Conservation (phyloP, 768 basidiomycete genomes). For the Lactifluus subvellereus region DNA sequence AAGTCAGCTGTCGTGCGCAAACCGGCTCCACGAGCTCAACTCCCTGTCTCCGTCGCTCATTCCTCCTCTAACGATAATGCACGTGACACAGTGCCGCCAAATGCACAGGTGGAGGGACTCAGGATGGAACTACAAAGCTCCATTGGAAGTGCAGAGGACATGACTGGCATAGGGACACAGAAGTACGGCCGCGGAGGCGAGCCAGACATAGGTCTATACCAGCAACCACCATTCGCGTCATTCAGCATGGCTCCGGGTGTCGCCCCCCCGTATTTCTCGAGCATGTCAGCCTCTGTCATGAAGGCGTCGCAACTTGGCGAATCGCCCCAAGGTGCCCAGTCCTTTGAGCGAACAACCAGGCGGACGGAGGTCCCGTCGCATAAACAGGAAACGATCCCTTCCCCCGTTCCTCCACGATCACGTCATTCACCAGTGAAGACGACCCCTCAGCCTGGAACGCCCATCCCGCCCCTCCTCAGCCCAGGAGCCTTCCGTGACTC, state of each 20-base stretch:
- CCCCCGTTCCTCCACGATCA: slow-evolving; percentile 1
- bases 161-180: slow-evolving; percentile 58
- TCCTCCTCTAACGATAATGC: slow-evolving; percentile 29
- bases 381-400: not conserved
- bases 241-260: slow-evolving; percentile 3
- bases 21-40: slow-evolving; percentile 55
- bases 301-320: slow-evolving; percentile 5
- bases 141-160: slow-evolving; percentile 47
- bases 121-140: slow-evolving; percentile 44
- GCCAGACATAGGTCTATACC: slow-evolving; percentile 26
- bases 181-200: slow-evolving; percentile 23
- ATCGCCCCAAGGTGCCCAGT: not conserved
- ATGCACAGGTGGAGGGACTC: slow-evolving; percentile 20
- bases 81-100: slow-evolving; percentile 5
- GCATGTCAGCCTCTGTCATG: slow-evolving; percentile 5
- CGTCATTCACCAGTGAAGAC: slow-evolving; percentile 22
- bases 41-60: slow-evolving; percentile 49
- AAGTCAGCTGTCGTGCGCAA: slow-evolving; percentile 48
- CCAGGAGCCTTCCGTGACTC: slow-evolving; percentile 64
- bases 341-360: not conserved
- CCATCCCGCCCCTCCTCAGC: slow-evolving; percentile 44
- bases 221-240: slow-evolving; percentile 15
- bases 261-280: slow-evolving; percentile 15
- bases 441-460: slow-evolving; percentile 26
- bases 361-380: not conserved